These are phyloP conservation scores for Russula griseocarnosa DNA, from an alignment of 768 basidiomycete genomes.

Conservation along the genomic window DNA sequence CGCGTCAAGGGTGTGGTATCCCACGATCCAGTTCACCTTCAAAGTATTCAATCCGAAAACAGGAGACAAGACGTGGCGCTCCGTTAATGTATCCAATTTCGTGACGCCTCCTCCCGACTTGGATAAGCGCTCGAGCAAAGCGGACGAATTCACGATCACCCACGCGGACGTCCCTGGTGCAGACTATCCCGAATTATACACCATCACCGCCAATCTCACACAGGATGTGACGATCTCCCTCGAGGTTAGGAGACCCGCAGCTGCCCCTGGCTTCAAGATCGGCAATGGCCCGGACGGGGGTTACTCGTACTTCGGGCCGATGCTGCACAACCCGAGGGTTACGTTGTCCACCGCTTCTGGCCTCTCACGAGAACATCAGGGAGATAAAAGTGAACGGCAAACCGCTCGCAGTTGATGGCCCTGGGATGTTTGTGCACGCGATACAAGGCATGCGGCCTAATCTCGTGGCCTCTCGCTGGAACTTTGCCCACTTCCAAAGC, in stretches of 20 bases:
- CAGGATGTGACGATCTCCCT: conserved; percentile 78
- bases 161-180: conserved; percentile 51
- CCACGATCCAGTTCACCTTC: conserved; percentile 89
- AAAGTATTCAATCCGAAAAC: conserved; percentile 80
- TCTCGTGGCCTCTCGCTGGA: conserved; percentile 89
- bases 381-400: conserved; percentile 63
- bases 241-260: conserved; percentile 61
- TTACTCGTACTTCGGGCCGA: conserved; percentile 82
- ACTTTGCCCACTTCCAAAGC: conserved; percentile 91
- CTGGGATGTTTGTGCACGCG: conserved; percentile 89
- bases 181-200: conserved; percentile 72
- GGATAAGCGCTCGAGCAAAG: conserved; percentile 84
- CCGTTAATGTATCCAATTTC: conserved; percentile 80
- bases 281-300: conserved; percentile 88
- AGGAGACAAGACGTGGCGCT: conserved; percentile 76
- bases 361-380: conserved; percentile 58
- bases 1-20: conserved; percentile 75
- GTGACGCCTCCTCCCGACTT: conserved; percentile 66
- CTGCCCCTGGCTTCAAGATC: conserved; percentile 84
- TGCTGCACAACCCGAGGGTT: conserved; percentile 66
- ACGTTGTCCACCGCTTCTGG: conserved; percentile 91
- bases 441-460: conserved; percentile 99
- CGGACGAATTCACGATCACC: conserved; percentile 80
- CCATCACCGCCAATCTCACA: conserved; percentile 72
- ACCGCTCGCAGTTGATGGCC: conserved; percentile 52